Percentiles rank a stretch among this genome's conserved stretches.
phyloP scores from a whole-genome alignment of 2,329 filamentous ascomycete species.

The Pleomassaria siparia region DNA sequence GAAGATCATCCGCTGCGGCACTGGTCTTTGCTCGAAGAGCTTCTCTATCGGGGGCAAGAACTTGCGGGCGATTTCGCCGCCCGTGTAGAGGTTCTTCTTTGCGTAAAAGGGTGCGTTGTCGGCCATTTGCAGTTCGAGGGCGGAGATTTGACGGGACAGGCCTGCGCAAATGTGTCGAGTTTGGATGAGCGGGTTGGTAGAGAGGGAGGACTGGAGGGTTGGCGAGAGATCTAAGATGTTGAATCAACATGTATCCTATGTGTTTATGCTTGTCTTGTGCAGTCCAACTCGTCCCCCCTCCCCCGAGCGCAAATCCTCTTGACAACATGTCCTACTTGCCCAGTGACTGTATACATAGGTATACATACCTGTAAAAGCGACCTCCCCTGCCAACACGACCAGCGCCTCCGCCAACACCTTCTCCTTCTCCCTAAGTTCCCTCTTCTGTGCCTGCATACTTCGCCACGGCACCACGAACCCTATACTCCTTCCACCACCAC shows the following conservation, averaged over 20 bases:
- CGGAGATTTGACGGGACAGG: constrained; percentile 38
- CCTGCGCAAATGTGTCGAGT: constrained; percentile 38
- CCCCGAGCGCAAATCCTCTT: neutral
- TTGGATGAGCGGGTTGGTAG: constrained; percentile 35
- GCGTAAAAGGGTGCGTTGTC: constrained; percentile 36
- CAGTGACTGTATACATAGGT: neutral
- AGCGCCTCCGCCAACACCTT: constrained; percentile 38
- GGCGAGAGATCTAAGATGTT: constrained; percentile 27
- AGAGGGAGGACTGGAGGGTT: constrained; percentile 32
- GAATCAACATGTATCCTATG: no score
- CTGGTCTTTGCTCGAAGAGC: constrained; percentile 33
- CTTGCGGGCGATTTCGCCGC: constrained; percentile 34
- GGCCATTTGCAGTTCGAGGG: constrained; percentile 36
- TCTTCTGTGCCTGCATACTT: constrained; percentile 37
- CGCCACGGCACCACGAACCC: constrained; percentile 41
- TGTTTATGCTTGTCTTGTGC: no score
- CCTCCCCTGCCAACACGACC: constrained; percentile 35
- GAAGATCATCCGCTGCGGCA: constrained; percentile 39
- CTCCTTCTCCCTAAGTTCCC: constrained; percentile 34
- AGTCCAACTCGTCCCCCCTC: no score
- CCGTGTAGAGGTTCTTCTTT: constrained; percentile 38
- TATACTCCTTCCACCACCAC: constrained; percentile 29
- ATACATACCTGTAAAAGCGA: constrained; percentile 33
- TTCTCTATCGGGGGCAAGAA: constrained; percentile 34
- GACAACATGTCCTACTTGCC: no score